Evolutionary conservation across 2,329 filamentous ascomycete species (phyloP).

Genomic region (Sporothrix curviconia): DNA sequence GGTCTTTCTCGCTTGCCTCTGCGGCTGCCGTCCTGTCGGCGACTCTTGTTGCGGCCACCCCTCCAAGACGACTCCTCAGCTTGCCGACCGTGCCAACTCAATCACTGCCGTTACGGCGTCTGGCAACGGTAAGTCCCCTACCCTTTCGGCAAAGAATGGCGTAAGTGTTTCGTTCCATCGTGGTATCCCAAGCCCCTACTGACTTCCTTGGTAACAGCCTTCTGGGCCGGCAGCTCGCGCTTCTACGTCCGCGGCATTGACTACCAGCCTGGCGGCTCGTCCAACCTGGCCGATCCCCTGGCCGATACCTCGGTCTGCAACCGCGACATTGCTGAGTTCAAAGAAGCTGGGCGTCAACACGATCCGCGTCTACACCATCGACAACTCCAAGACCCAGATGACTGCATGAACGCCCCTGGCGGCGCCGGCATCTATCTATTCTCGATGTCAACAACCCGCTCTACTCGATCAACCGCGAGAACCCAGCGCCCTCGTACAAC

Average conservation of each 20-base stretch:
- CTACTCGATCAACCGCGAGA: conserved; percentile 77
- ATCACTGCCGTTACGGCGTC: conserved; percentile 46
- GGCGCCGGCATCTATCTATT: conserved; percentile 89
- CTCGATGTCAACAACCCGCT: conserved; percentile 84
- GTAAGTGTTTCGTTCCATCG: not conserved
- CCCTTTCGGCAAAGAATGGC: not conserved
- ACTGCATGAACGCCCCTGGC: conserved; percentile 74
- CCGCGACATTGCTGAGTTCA: conserved; percentile 75
- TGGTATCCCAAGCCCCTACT: not conserved
- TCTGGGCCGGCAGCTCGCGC: conserved; percentile 46
- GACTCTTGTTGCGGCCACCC: conserved; percentile 39
- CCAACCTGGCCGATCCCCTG: conserved; percentile 62
- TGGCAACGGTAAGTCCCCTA: conserved; percentile 45
- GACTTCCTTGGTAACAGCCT: conserved; percentile 34
- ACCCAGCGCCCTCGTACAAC: conserved; percentile 77
- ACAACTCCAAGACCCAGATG: conserved; percentile 78
- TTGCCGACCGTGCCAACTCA: conserved; percentile 42
- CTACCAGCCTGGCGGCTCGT: conserved; percentile 57
- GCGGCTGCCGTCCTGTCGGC: conserved; percentile 43
- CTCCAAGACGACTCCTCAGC: conserved; percentile 41
- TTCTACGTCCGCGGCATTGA: conserved; percentile 57
- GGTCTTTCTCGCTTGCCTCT: conserved; percentile 40
- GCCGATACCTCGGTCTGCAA: conserved; percentile 63
- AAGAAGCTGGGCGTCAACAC: conserved; percentile 84
- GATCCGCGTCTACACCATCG: conserved; percentile 84